Evolutionary conservation across 2,329 filamentous ascomycete species (phyloP).

Genomic region (Hypomyces rosellus): DNA sequence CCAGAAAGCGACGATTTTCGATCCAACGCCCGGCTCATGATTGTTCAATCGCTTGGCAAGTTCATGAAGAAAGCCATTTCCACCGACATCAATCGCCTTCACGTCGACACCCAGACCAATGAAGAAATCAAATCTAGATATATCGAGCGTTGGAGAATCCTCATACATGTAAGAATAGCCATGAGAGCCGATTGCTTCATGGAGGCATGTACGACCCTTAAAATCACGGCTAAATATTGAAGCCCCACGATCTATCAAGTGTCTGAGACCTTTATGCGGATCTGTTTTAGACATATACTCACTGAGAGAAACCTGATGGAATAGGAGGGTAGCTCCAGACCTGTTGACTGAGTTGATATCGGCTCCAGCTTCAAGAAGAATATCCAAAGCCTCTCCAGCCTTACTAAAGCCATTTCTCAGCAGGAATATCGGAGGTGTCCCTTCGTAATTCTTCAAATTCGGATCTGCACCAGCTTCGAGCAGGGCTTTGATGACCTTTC

Average conservation of each 20-base stretch:
- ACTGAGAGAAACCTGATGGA: background rate
- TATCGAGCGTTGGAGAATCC: slow-evolving; percentile 7
- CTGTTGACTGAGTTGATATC: slow-evolving; percentile 17
- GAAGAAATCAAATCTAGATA: too few relatives aligned
- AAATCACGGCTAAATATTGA: slow-evolving; percentile 10
- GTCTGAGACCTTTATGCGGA: slow-evolving; percentile 5
- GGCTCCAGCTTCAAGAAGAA: slow-evolving; percentile 16
- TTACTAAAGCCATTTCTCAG: background rate
- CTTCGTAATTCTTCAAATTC: slow-evolving; percentile 14
- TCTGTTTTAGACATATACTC: background rate
- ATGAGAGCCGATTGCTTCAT: slow-evolving; percentile 9
- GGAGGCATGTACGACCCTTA: slow-evolving; percentile 14
- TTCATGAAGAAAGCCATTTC: slow-evolving; percentile 20
- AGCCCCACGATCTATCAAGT: slow-evolving; percentile 14
- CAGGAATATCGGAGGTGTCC: slow-evolving; percentile 14
- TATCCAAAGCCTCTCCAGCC: background rate
- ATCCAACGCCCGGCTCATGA: background rate
- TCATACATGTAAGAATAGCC: background rate
- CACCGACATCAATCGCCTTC: slow-evolving; percentile 13
- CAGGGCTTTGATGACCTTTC: slow-evolving; percentile 9
- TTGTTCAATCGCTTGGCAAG: slow-evolving; percentile 1
- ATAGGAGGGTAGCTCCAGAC: slow-evolving; percentile 15
- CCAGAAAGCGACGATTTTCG: slow-evolving; percentile 8
- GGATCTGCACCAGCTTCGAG: slow-evolving; percentile 17
- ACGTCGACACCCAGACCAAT: background rate